phyloP scores from a whole-genome alignment of 495 filamentous ascomycete genomes.

The Bacidia rubella region DNA sequence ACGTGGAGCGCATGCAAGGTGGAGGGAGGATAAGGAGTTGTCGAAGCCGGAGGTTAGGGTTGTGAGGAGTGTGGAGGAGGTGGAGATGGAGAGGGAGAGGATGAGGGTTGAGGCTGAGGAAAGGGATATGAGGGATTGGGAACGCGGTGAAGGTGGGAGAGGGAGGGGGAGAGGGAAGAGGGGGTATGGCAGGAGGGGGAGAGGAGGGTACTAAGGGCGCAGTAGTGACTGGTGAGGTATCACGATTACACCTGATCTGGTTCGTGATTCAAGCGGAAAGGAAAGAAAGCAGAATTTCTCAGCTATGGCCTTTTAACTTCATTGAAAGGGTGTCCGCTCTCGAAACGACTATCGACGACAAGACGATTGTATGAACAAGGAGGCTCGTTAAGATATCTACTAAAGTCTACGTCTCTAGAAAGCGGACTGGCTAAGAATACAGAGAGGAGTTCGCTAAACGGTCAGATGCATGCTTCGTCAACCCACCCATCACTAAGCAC shows the following conservation, averaged over 20 bases:
- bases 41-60: conserved; percentile 55
- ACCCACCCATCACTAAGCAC: not conserved
- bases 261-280: too few species aligned
- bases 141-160: conserved; percentile 16
- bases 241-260: not conserved
- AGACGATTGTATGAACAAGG: too few species aligned
- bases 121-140: conserved; percentile 37
- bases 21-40: conserved; percentile 53
- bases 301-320: too few species aligned
- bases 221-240: conserved; percentile 1
- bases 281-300: too few species aligned
- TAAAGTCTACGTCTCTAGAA: too few species aligned
- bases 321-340: too few species aligned
- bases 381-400: too few species aligned
- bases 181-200: conserved; percentile 34
- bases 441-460: not conserved
- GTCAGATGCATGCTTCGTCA: not conserved
- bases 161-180: conserved; percentile 27
- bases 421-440: not conserved
- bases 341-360: too few species aligned
- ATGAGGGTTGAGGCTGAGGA: conserved; percentile 39
- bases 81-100: conserved; percentile 42
- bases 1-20: conserved; percentile 68
- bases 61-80: conserved; percentile 47
- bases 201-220: conserved; percentile 26